Evolutionary conservation across 139 green algal species (phyloP).

Genomic region (Micractinium sp.): DNA sequence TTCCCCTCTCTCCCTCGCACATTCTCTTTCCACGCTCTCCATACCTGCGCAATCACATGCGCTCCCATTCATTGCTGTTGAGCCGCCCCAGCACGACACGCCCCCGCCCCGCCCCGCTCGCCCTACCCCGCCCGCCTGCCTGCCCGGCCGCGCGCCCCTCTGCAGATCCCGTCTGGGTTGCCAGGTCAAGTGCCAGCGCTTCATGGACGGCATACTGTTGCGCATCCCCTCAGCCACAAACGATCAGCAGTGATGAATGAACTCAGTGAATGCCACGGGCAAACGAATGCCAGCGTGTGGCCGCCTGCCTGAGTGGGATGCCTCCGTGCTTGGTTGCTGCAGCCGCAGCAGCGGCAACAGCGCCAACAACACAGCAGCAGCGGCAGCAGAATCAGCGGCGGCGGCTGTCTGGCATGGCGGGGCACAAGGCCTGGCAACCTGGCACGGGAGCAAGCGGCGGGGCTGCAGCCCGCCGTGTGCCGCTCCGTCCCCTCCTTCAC

Average conservation of each 20-base stretch:
- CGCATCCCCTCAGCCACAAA: conserved; percentile 15
- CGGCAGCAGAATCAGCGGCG: background rate
- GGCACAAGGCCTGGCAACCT: conserved; percentile 10
- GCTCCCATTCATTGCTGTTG: background rate
- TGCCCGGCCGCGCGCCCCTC: background rate
- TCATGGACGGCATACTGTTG: conserved; percentile 30
- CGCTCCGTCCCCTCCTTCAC: too few species aligned
- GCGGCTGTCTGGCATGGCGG: background rate
- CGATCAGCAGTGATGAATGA: background rate
- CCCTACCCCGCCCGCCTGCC: background rate
- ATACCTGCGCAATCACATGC: background rate
- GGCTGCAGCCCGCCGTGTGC: too few species aligned
- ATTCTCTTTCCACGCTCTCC: background rate
- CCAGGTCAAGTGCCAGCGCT: conserved; percentile 29
- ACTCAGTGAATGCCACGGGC: background rate
- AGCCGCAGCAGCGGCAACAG: background rate
- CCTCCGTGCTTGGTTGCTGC: too few species aligned
- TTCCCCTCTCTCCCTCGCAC: background rate
- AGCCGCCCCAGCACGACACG: background rate
- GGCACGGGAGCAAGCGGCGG: background rate
- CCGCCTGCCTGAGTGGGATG: too few species aligned
- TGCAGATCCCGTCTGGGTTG: conserved; percentile 32
- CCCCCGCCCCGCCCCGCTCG: background rate
- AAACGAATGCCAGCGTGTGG: background rate
- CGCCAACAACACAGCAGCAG: background rate